These are phyloP conservation scores for Erysimum cheiri DNA, from an alignment of 441 rosid species.

Conservation along the genomic window DNA sequence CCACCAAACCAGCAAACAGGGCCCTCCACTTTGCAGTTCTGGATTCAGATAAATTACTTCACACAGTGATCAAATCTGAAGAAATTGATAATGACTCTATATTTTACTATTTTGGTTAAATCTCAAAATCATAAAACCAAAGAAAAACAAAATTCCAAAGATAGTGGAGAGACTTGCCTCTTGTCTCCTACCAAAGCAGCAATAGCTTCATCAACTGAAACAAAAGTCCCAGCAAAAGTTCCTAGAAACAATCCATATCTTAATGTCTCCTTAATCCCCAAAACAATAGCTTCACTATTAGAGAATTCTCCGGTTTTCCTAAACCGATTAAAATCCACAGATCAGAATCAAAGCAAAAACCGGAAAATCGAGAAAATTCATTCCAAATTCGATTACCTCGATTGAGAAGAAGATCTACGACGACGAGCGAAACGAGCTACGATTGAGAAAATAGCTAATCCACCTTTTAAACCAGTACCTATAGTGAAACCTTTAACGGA, in stretches of 20 bases:
- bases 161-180: constrained; percentile 52
- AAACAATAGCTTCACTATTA: constrained; percentile 64
- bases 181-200: constrained; percentile 74
- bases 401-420: constrained; percentile 45
- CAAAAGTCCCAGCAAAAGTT: constrained; percentile 90
- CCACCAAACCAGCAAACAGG: constrained; percentile 81
- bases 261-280: constrained; percentile 83
- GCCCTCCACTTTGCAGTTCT: constrained; percentile 94
- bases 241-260: constrained; percentile 94
- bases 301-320: constrained; percentile 69
- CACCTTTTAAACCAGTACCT: constrained; percentile 95
- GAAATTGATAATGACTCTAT: background rate
- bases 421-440: constrained; percentile 70
- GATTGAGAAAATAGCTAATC: constrained; percentile 79
- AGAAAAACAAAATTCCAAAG: background rate
- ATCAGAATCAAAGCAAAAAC: constrained; percentile 9
- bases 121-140: background rate
- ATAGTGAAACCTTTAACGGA: constrained; percentile 84
- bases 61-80: constrained; percentile 31
- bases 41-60: constrained; percentile 32
- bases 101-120: background rate
- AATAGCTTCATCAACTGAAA: constrained; percentile 77
- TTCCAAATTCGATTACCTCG: constrained; percentile 45
- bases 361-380: background rate
- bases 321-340: constrained; percentile 6